Evolutionary conservation across 345 rosid genomes (phyloP).

Genomic region (Arabidopsis arenosa): DNA sequence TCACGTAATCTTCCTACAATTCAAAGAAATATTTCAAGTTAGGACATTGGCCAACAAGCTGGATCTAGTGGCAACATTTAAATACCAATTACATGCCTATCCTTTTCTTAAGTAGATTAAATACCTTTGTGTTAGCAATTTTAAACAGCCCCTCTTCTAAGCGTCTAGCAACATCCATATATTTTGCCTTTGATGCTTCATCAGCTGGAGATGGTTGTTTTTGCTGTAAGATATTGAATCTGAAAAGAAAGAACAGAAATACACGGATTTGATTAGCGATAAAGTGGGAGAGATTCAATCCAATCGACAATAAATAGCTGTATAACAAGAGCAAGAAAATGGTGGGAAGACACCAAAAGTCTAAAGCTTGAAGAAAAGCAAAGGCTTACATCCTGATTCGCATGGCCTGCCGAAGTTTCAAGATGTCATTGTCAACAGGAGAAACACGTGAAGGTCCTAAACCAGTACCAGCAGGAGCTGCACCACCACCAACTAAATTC

Average conservation of each 20-base stretch:
- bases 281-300: constrained; percentile 16
- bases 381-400: constrained; percentile 63
- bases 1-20: constrained; percentile 84
- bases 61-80: constrained; percentile 15
- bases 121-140: constrained; percentile 72
- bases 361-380: neutral
- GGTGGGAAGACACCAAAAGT: neutral
- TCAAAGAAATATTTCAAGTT: neutral
- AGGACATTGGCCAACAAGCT: constrained; percentile 12
- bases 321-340: neutral
- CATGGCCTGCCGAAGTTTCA: constrained; percentile 54
- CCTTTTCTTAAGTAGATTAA: neutral
- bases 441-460: constrained; percentile 43
- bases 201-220: constrained; percentile 56
- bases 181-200: constrained; percentile 58
- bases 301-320: neutral
- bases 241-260: constrained; percentile 37
- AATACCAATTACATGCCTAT: neutral
- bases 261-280: neutral
- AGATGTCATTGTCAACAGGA: constrained; percentile 55
- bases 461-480: constrained; percentile 41
- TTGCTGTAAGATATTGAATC: constrained; percentile 58
- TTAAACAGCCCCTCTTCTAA: constrained; percentile 87
- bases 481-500: constrained; percentile 53
- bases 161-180: constrained; percentile 75